phyloP scores from a whole-genome alignment of 306 rosid genomes.

The Cicer cuneatum region DNA sequence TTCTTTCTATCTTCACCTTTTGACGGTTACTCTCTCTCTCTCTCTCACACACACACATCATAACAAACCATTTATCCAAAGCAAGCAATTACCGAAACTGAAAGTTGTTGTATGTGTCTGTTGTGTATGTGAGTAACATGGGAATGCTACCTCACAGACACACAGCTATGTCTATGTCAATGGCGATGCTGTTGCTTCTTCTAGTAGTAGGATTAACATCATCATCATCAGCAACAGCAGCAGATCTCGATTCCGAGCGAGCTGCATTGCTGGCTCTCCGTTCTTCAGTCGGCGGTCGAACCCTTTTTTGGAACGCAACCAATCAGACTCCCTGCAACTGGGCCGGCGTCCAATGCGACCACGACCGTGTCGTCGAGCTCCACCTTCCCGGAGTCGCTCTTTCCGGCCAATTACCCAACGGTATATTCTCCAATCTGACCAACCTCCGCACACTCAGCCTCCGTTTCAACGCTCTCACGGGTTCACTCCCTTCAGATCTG shows the following conservation, averaged over 20 bases:
- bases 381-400: constrained; percentile 71
- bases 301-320: constrained; percentile 62
- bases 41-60: no score
- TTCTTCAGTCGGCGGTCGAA: constrained; percentile 56
- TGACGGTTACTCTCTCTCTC: no score
- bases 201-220: background rate
- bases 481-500: constrained; percentile 65
- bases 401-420: constrained; percentile 60
- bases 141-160: constrained; percentile 18
- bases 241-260: constrained; percentile 61
- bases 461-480: constrained; percentile 65
- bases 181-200: background rate
- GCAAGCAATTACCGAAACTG: no score
- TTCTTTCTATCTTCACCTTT: no score
- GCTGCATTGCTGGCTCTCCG: constrained; percentile 64
- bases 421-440: constrained; percentile 59
- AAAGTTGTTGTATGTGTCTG: no score
- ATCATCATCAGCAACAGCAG: background rate
- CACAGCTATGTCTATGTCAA: background rate
- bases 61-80: no score
- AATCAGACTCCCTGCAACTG: constrained; percentile 54
- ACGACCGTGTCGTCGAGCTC: constrained; percentile 53
- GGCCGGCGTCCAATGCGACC: constrained; percentile 65
- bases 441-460: constrained; percentile 67
- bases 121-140: background rate